Percentiles rank a stretch among this genome's conserved stretches.
These are phyloP conservation scores for Naganishia friedmannii DNA, from an alignment of 768 basidiomycete genomes.

Conservation along the genomic window DNA sequence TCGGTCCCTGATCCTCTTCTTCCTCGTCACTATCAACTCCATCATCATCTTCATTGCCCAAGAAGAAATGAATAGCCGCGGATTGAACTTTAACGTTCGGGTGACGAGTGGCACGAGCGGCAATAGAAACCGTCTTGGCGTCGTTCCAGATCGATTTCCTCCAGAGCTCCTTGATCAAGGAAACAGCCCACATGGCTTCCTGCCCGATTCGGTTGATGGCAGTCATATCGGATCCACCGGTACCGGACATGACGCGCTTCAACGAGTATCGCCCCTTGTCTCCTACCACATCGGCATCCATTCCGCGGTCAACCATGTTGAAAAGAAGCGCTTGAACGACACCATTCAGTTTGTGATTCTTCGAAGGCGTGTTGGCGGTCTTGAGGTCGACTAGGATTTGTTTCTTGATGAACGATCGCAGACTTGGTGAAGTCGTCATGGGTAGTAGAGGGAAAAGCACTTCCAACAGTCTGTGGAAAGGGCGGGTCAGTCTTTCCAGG, in stretches of 20 bases:
- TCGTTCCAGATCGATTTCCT: constrained; percentile 89
- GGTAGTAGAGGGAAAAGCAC: constrained; percentile 92
- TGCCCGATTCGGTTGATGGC: constrained; percentile 58
- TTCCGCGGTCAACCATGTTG: constrained; percentile 89
- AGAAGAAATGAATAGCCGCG: constrained; percentile 91
- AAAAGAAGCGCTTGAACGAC: constrained; percentile 95
- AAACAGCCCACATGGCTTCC: constrained; percentile 97
- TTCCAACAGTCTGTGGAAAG: constrained; percentile 67
- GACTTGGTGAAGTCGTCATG: constrained; percentile 78
- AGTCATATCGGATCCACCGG: constrained; percentile 53
- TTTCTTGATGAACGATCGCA: constrained; percentile 83
- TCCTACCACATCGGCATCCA: constrained; percentile 73
- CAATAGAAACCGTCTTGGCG: constrained; percentile 85
- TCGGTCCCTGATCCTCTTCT: constrained; percentile 60
- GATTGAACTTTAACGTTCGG: constrained; percentile 90
- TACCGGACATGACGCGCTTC: constrained; percentile 21
- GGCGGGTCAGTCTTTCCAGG: constrained; percentile 9
- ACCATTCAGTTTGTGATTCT: constrained; percentile 93
- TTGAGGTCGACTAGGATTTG: constrained; percentile 92
- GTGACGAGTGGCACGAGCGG: constrained; percentile 87
- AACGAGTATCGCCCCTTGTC: constrained; percentile 62
- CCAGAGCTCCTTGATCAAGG: constrained; percentile 91
- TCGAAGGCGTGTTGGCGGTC: constrained; percentile 78
- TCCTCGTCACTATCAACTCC: constrained; percentile 68
- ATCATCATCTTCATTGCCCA: constrained; percentile 70